Evolutionary conservation across 164 flowering plant species (phyloP), one percentile per base, ranked within the genome.

Genomic region (Dillenia suffruticosa): DNA sequence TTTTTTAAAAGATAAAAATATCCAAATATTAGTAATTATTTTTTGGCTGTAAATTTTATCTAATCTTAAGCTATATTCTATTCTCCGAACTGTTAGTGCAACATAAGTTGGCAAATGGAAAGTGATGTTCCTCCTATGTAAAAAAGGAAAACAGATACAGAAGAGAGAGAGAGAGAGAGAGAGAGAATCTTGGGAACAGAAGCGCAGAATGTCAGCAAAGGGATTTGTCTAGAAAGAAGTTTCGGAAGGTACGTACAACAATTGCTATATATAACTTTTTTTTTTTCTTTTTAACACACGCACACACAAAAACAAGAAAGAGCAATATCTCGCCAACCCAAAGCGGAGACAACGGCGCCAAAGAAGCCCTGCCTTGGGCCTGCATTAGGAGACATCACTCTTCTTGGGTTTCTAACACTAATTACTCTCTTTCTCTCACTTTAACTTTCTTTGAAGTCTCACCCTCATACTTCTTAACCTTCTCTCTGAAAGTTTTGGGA

Each of bases 271-370:
- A 14, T 19, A 19, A 19, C 22, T 1, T 19, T 1, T 19, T 32
- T 32, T 6, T 32, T 32, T 43, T 50, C 53, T 62, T 54, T 59
- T 46, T 58, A 22, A 16, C 47, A 40, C 51, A 32, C 40, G 44
- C 57, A 56, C 10, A 58, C 32, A 46, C 58, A 66, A 47, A 60
- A 59, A 56, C 65, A 49, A 11, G 45, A 44, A 17, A 5, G 40
- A 32, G 44, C 24, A 10, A 19, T 9, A 9, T 16, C 10, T 63
- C 43, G 44, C 57, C 49, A 73, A 64, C 69, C 70, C 70, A 69
- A 78, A 73, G 86, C 89, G 90, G 84, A 68, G 90, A 88, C 94
- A 88, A 71, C 94, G 94, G 86, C 94, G 89, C 78, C 59, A 74
- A 83, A 82, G 75, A 65, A 73, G 85, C 78, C 74, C 75, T 79